Conservation (phyloP, 768 basidiomycete genomes). For the Podaxis mareebaensis region DNA sequence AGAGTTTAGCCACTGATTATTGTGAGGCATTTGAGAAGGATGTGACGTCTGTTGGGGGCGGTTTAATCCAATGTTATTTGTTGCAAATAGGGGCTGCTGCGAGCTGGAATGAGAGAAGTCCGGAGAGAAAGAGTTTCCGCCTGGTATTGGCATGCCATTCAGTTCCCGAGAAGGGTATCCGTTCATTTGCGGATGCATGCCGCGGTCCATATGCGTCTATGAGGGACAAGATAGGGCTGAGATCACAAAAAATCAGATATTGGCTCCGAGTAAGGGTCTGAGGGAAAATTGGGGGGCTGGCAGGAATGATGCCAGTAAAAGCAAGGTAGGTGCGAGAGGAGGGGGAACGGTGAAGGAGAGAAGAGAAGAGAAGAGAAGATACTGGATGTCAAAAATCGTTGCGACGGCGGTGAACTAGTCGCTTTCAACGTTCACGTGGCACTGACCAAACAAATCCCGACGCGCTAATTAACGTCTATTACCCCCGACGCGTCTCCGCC, state of each 20-base stretch:
- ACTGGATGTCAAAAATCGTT: constrained; percentile 12
- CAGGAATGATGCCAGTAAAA: not conserved
- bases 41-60: constrained; percentile 13
- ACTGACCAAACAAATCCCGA: constrained; percentile 15
- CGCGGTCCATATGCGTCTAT: constrained; percentile 9
- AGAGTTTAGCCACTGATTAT: constrained; percentile 12
- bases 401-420: constrained; percentile 7
- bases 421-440: constrained; percentile 13
- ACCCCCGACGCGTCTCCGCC: not conserved
- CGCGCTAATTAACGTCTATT: constrained; percentile 1
- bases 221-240: not conserved
- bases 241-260: not conserved
- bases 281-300: not conserved
- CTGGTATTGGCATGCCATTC: constrained; percentile 4
- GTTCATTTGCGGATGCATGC: constrained; percentile 12
- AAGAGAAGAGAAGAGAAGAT: not conserved
- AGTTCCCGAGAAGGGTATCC: constrained; percentile 1
- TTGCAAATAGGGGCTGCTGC: constrained; percentile 6
- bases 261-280: not conserved
- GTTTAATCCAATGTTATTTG: constrained; percentile 10
- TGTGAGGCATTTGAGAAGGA: constrained; percentile 4
- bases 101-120: constrained; percentile 8
- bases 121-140: not conserved
- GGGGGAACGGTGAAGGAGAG: not conserved
- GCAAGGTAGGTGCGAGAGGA: not conserved